Base-by-base conservation (phyloP, 1,139 yeast species). In the Pichia sp. region DNA sequence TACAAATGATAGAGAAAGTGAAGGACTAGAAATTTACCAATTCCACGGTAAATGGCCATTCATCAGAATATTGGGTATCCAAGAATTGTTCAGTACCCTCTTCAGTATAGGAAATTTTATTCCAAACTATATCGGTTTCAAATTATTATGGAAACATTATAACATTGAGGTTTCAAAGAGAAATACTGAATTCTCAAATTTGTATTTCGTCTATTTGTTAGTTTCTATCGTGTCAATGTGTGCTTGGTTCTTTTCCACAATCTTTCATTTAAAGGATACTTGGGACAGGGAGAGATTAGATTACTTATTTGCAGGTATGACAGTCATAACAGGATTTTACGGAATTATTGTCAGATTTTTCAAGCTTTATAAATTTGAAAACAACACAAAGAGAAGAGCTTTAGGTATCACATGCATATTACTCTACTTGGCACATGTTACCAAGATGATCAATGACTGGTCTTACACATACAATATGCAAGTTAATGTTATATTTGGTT, bases 11-110 rank as follows among this genome's bases (percentile, higher is more conserved):
- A 71, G 96, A 20, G 69, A 71, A 18, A 55, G 52, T 0, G 57
- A 67, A 3, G 71, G 72, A 9, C 74, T 77, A 46, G 81, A 79
- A 47, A 69, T 88, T 2, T 76, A 76, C 41, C 99, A 93, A 62
- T 93, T 89, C 67, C 98, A 93, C 65, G 99, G 99, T 0, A 93
- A 93, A 67, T 93, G 99, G 99, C 98, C 98, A 2, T 93, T 93
- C 60, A 56, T 71, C 37, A 73, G 99, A 47, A 61, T 86, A 1
- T 67, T 73, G 18, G 96, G 96, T 0, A 71, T 86, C 28, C 99
- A 93, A 63, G 99, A 93, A 62, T 69, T 90, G 0, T 85, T 83
- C 15, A 84, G 96, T n/a, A 81, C 85, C 2, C 28, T 89, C 1
- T 93, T 93, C 65, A 86, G 96, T 12, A 55, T 91, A 10, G 83